Base-by-base conservation (phyloP, 305 asterid species). In the Solanum chacoense region DNA sequence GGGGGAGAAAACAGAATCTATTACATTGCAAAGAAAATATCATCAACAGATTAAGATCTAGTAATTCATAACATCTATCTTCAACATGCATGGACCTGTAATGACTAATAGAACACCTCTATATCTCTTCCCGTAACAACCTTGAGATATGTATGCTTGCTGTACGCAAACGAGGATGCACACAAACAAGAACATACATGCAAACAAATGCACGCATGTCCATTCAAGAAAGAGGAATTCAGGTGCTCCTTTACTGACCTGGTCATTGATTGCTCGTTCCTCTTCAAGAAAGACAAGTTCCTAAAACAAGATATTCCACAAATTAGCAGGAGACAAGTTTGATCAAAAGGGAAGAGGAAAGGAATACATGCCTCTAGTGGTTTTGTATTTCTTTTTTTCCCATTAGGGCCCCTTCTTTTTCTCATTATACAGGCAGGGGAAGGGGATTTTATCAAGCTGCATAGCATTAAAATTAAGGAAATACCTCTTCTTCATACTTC, bases 401-500 rank as follows among this genome's bases (percentile, higher is more conserved):
- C 12, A 10, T 80, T 31, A 37, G 34, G 40, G 38, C 45, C 67
- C 34, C 65, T n/a, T 37, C n/a, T 36, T 87, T 34, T 31, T 84
- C 20, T 84, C 34, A 16, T 40, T 22, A 59, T 59, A 59, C 69
- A 59, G 69, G 26, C 28, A 59, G 22, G 31, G 67, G 55, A 38
- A 34, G 87, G 79, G 36, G 71, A n/a, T 75, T 59, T 50, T 26
- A 36, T 81, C 74, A 87, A 28, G 55, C 55, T 42, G 26, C 40
- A 31, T 29, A 87, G 77, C 11, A 31, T 16, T 28, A 37, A n/a
- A 36, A 84, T 72, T 55, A 55, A 9, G 81, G 86, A 34, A 22
- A 37, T 87, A 92, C 94, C 93, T 90, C 92, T 86, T 88, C 90
- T 86, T 91, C 94, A 28, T 92, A 92, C 91, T 90, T 88, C 31